A percentile compares a stretch with the other conserved stretches of the same genome.
These are phyloP conservation scores for Umbelopsis ramanniana DNA, from an alignment of 192 early-diverging fungal species.

Conservation along the genomic window DNA sequence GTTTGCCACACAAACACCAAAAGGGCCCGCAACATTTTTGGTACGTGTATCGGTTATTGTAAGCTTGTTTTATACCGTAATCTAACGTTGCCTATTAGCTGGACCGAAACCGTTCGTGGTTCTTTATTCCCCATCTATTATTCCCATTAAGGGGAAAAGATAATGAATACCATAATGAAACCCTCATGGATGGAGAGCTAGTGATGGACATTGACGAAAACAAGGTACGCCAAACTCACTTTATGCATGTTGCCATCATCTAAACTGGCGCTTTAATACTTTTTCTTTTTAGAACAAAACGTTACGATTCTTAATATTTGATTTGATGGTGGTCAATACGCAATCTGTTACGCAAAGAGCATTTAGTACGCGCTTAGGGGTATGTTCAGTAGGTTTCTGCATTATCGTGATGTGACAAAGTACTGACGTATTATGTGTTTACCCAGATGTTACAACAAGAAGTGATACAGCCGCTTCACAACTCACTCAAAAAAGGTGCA, in stretches of 20 bases:
- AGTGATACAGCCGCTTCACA: slow-evolving; percentile 63
- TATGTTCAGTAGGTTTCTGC: slow-evolving; percentile 33
- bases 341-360: slow-evolving; percentile 57
- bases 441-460: slow-evolving; percentile 65
- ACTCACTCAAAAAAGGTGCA: slow-evolving; percentile 44
- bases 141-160: slow-evolving; percentile 54
- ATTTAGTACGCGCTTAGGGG: slow-evolving; percentile 69
- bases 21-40: slow-evolving; percentile 61
- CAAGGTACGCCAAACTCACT: slow-evolving; percentile 36
- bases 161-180: slow-evolving; percentile 61
- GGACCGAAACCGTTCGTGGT: slow-evolving; percentile 73
- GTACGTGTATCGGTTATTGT: slow-evolving; percentile 37
- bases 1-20: slow-evolving; percentile 51
- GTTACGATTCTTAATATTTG: slow-evolving; percentile 62
- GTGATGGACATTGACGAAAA: slow-evolving; percentile 62
- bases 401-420: background rate
- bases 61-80: background rate
- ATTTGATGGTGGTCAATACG: slow-evolving; percentile 67
- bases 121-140: slow-evolving; percentile 59
- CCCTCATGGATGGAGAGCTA: slow-evolving; percentile 79
- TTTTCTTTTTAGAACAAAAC: slow-evolving; percentile 39
- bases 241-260: too few relatives aligned
- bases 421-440: slow-evolving; percentile 19
- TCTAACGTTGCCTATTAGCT: slow-evolving; percentile 50
- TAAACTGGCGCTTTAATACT: background rate